phyloP scores from a whole-genome alignment of 148 eudicot species.

The Silene uniflora region DNA sequence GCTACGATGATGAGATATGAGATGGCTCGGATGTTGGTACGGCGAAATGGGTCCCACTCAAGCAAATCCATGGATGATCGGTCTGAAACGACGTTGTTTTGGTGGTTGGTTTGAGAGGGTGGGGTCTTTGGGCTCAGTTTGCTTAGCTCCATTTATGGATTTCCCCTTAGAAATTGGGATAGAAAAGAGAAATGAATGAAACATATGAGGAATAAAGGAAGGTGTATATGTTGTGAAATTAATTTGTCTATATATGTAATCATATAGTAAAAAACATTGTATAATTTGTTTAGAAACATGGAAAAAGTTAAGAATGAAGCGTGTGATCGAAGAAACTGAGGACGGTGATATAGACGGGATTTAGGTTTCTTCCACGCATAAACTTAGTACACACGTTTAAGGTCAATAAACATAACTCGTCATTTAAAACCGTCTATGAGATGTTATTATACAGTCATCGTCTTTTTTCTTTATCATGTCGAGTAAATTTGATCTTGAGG shows the following conservation, averaged over 20 bases:
- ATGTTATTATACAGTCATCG: too few relatives aligned
- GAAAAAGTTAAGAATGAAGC: background rate
- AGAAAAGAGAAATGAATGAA: background rate
- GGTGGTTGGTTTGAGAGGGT: conserved; percentile 22
- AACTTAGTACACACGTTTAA: too few relatives aligned
- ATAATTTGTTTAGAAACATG: background rate
- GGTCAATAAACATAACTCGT: too few relatives aligned
- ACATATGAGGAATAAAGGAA: background rate
- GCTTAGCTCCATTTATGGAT: conserved; percentile 25
- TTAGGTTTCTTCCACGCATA: too few relatives aligned
- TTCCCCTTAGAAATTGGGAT: background rate
- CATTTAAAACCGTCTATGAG: too few relatives aligned
- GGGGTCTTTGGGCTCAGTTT: conserved; percentile 21
- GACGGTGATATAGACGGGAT: too few relatives aligned
- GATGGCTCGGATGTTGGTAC: conserved; percentile 12
- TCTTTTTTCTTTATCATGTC: too few relatives aligned
- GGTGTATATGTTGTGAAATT: background rate
- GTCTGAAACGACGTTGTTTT: conserved; percentile 42
- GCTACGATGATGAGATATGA: conserved; percentile 34
- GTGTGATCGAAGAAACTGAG: background rate
- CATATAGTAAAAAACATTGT: background rate
- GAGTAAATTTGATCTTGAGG: too few relatives aligned
- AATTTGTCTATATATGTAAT: background rate
- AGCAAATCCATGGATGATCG: conserved; percentile 7
- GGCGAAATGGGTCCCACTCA: conserved; percentile 23